Base-by-base conservation (phyloP, 345 rosid species). In the Eucalyptus lansdowneana region DNA sequence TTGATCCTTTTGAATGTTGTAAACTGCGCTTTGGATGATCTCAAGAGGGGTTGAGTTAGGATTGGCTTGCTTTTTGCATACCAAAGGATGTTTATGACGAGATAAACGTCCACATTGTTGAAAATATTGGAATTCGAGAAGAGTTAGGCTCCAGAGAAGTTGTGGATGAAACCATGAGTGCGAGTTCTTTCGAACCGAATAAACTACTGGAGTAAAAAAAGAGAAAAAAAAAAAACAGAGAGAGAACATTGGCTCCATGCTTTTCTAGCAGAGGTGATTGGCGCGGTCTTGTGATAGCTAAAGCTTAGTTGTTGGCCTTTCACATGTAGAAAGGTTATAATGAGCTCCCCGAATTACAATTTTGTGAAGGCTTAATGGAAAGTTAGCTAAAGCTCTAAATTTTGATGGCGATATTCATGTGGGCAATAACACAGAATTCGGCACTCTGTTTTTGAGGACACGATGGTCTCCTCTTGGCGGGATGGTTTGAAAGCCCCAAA, bases 1-100 rank as follows among this genome's bases (percentile, higher is more conserved):
- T 93, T 92, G 94, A 96, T 92, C 91, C 95, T 89, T 91, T 94
- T n/a, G 95, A 93, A 93, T 93, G 96, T 97, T 58, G 95, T 96
- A 47, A 53, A 90, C 58, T 93, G 93, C 93, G 93, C 98, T 88
- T 88, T 95, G 86, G 96, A 94, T 91, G 98, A 96, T 95, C 65
- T 91, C 93, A 10, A 94, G 94, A 89, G 92, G 96, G 45, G 91
- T 91, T 47, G 94, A 95, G 90, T 85, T 92, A 81, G 95, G 95
- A 13, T 88, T 96, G 88, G 93, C 95, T 81, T 96, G 97, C 92
- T 89, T 93, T 15, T 31, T 95, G 97, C 90, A 87, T 92, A 24
- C 89, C 93, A 27, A 89, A 81, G 80, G 94, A 92, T 91, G 91
- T 42, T 34, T 89, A 89, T 89, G 93, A 94, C 11, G 86, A 87